These are phyloP conservation scores for Myriosclerotinia curreyana DNA, from an alignment of 2,329 filamentous ascomycete species.

Conservation along the genomic window DNA sequence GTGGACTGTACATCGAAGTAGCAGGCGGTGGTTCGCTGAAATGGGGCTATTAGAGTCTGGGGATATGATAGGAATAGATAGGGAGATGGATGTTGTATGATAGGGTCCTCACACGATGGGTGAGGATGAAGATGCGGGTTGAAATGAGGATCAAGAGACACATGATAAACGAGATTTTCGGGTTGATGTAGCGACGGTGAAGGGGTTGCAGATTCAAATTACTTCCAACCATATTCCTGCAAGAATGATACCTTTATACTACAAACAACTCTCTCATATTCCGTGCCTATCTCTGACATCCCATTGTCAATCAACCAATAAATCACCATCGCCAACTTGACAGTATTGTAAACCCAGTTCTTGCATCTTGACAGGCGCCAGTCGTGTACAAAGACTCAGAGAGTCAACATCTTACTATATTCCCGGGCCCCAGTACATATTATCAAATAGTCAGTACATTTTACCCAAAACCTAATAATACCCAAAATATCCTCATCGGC, in stretches of 20 bases:
- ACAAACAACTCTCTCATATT: background rate
- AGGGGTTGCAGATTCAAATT: too few relatives aligned
- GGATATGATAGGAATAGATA: background rate
- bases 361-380: background rate
- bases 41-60: background rate
- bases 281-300: background rate
- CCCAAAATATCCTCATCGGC: too few relatives aligned
- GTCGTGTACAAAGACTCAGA: background rate
- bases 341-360: background rate
- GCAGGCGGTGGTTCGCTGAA: background rate
- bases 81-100: background rate
- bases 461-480: too few relatives aligned
- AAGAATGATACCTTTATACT: background rate
- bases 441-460: background rate
- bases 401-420: background rate
- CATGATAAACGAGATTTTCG: background rate
- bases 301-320: background rate
- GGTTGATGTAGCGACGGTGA: too few relatives aligned
- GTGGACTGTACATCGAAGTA: background rate
- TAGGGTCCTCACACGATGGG: background rate
- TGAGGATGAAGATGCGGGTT: background rate
- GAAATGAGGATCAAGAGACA: background rate
- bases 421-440: too few relatives aligned
- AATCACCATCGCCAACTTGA: background rate
- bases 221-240: background rate